Base-by-base conservation (phyloP, 768 basidiomycete species). In the Pseudohyphozyma bogoriensis region DNA sequence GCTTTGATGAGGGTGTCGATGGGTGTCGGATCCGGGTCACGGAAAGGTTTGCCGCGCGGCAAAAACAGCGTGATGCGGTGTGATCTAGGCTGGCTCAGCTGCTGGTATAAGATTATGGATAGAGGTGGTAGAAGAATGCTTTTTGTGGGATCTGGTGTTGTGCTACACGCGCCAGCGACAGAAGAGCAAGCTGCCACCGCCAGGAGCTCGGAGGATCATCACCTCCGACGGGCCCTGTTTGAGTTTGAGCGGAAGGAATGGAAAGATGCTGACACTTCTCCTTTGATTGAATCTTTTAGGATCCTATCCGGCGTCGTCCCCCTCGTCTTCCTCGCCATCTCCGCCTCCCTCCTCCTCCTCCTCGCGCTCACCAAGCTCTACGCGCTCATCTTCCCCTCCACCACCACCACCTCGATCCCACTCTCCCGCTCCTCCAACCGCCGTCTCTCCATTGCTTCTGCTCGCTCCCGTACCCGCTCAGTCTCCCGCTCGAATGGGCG, bases 291-390 rank as follows among this genome's bases (percentile, higher is more conserved):
- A n/a, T n/a, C n/a, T n/a, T n/a, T n/a, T n/a, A n/a, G n/a, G n/a
- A n/a, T n/a, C 35, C 58, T 59, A 10, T 47, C 56, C 58, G 56
- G 55, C 31, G 4, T 59, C 47, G 26, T 64, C 28, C 62, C 59
- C 26, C 45, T 56, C 49, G 15, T 44, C 28, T 62, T 63, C 62
- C 54, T 65, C 56, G n/a, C 37, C 28, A 22, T 56, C 22, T 60
- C 60, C 5, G 44, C 60, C 56, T 33, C 46, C n/a, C 35, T 44
- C 51, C 47, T 55, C 55, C 31, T 33, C 28, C 0, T 66, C 45
- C n/a, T n/a, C 44, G 47, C 50, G 28, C 7, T 50, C n/a, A 47
- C 36, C 18, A 4, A 15, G 42, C 22, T 42, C 47, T 6, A n/a
- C n/a, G n/a, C n/a, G n/a, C n/a, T 46, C 61, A 35, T 35, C 36